A percentile compares a stretch with the other conserved stretches of the same genome.
These are phyloP conservation scores for Nadsonia starkeyi-henricii DNA, from an alignment of 1,139 yeast genomes.

Conservation along the genomic window DNA sequence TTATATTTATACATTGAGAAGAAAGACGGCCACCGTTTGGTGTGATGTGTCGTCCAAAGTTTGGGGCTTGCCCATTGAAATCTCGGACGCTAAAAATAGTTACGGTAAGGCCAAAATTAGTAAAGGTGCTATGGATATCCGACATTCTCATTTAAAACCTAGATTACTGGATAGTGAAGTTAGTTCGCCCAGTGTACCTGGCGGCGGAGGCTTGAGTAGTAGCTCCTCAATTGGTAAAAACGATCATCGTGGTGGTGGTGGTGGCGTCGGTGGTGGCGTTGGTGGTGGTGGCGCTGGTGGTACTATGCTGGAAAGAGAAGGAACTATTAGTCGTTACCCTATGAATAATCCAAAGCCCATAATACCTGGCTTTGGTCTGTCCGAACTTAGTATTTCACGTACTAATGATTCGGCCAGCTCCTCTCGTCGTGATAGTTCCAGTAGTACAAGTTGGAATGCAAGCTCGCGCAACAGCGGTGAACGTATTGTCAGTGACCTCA, in stretches of 20 bases:
- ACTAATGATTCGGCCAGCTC: slow-evolving; percentile 5
- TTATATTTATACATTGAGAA: slow-evolving; percentile 42
- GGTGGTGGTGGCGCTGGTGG: neutral
- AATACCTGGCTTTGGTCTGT: slow-evolving; percentile 3
- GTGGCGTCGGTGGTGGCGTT: neutral
- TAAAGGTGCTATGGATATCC: slow-evolving; percentile 36
- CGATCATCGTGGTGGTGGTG: neutral
- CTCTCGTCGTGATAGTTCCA: slow-evolving; percentile 1
- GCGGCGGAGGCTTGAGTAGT: neutral
- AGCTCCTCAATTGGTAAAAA: neutral
- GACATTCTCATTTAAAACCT: slow-evolving; percentile 65
- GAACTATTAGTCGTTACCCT: slow-evolving; percentile 4
- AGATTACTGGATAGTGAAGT: slow-evolving; percentile 65
- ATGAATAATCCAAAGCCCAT: slow-evolving; percentile 5
- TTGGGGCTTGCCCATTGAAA: slow-evolving; percentile 57
- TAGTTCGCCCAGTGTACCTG: slow-evolving; percentile 25
- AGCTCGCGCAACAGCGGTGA: neutral
- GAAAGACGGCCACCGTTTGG: slow-evolving; percentile 37
- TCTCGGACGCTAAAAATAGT: slow-evolving; percentile 30
- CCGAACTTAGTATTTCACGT: slow-evolving; percentile 2
- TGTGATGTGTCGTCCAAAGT: slow-evolving; percentile 39
- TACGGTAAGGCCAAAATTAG: slow-evolving; percentile 7
- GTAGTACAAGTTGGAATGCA: neutral
- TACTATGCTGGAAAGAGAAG: slow-evolving; percentile 14
- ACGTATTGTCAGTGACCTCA: slow-evolving; percentile 2